phyloP scores from a whole-genome alignment of 805 yeast species.

The Ascoidea rubescens region DNA sequence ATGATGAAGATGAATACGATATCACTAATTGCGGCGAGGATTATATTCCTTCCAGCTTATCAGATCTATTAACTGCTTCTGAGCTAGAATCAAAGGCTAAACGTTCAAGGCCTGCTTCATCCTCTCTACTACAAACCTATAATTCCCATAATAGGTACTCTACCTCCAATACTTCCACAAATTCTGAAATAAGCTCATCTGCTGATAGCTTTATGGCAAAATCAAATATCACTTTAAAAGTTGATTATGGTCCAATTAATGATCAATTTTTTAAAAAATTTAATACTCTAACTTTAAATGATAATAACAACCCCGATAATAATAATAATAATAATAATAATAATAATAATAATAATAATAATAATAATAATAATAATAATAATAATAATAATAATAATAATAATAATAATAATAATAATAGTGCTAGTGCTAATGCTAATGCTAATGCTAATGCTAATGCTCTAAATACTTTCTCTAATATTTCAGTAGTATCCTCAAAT shows the following conservation, averaged over 20 bases:
- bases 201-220: neutral
- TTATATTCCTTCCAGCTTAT: slow-evolving; percentile 66
- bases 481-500: too few relatives aligned
- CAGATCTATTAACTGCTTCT: slow-evolving; percentile 73
- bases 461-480: too few relatives aligned
- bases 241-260: neutral
- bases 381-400: too few relatives aligned
- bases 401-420: too few relatives aligned
- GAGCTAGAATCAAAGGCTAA: slow-evolving; percentile 48
- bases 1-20: slow-evolving; percentile 26
- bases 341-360: too few relatives aligned
- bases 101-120: slow-evolving; percentile 34
- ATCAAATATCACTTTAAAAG: too few relatives aligned
- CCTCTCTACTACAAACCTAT: slow-evolving; percentile 1
- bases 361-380: too few relatives aligned
- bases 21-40: slow-evolving; percentile 41
- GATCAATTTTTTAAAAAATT: neutral
- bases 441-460: neutral
- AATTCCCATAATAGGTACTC: neutral
- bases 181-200: neutral
- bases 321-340: too few relatives aligned
- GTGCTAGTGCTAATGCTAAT: neutral
- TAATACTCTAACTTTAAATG: too few relatives aligned
- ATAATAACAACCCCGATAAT: too few relatives aligned
- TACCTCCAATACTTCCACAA: too few relatives aligned